Evolutionary conservation across 768 basidiomycete species (phyloP).

Genomic region (Obba rivulosa): DNA sequence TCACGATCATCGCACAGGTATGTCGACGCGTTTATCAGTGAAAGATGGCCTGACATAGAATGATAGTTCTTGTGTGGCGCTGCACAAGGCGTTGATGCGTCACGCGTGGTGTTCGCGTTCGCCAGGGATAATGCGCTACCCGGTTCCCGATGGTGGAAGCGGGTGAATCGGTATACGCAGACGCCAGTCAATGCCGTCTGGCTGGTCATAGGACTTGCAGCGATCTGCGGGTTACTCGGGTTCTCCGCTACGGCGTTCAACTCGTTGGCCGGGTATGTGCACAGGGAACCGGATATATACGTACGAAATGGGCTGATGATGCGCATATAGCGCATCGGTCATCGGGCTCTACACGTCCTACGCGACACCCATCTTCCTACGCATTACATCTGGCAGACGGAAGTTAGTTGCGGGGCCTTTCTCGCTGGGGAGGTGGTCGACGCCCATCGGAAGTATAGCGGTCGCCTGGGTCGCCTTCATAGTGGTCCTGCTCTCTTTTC

Average conservation of each 20-base stretch:
- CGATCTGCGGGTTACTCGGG: conserved; percentile 56
- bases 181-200: conserved; percentile 75
- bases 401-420: conserved; percentile 16
- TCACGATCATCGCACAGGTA: conserved; percentile 59
- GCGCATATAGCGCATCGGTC: conserved; percentile 48
- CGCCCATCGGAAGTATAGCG: conserved; percentile 11
- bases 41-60: neutral
- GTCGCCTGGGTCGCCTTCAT: conserved; percentile 20
- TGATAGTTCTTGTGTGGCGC: conserved; percentile 62
- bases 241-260: conserved; percentile 58
- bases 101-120: conserved; percentile 70
- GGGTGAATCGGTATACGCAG: conserved; percentile 50
- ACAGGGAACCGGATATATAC: neutral
- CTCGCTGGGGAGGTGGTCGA: conserved; percentile 16
- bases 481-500: conserved; percentile 16
- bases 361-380: conserved; percentile 45
- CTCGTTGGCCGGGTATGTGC: conserved; percentile 58
- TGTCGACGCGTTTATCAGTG: neutral
- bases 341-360: conserved; percentile 69
- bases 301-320: neutral
- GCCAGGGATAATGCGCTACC: conserved; percentile 70
- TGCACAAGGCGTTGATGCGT: conserved; percentile 70
- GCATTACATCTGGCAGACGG: conserved; percentile 6
- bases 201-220: conserved; percentile 56
- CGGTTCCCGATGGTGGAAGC: conserved; percentile 65